phyloP scores from a whole-genome alignment of 139 green algal species.

The Trebouxia sp. region DNA sequence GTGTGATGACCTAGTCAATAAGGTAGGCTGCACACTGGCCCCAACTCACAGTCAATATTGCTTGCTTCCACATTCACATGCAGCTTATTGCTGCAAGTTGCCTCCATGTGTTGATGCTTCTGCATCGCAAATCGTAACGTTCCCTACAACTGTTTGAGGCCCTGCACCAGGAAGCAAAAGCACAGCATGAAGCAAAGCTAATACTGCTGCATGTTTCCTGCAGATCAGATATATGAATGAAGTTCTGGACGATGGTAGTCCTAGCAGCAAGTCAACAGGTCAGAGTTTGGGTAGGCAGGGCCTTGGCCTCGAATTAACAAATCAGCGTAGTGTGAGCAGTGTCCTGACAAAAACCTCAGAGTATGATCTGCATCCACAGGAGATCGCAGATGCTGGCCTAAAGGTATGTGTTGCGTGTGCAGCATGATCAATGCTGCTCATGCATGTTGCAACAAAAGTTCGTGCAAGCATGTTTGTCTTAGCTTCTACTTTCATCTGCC shows the following conservation, averaged over 20 bases:
- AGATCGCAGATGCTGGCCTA: constrained; percentile 15
- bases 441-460: neutral
- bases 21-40: constrained; percentile 6
- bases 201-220: neutral
- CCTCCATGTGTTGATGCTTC: no score
- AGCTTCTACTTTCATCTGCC: no score
- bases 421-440: neutral
- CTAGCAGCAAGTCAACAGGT: neutral
- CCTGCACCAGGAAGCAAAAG: neutral
- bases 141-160: no score
- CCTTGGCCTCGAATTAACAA: neutral
- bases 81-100: neutral
- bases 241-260: constrained; percentile 4
- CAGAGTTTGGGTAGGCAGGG: constrained; percentile 2
- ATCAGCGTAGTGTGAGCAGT: constrained; percentile 12
- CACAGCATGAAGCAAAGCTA: neutral
- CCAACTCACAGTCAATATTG: no score
- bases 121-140: no score
- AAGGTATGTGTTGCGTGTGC: neutral
- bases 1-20: constrained; percentile 25
- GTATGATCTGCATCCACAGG: neutral
- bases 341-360: constrained; percentile 10
- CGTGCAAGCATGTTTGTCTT: no score
- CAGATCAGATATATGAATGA: constrained; percentile 21
- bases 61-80: neutral